These are phyloP conservation scores for Xerocomus brunneocitrinus DNA, from an alignment of 768 basidiomycete species.

Conservation along the genomic window DNA sequence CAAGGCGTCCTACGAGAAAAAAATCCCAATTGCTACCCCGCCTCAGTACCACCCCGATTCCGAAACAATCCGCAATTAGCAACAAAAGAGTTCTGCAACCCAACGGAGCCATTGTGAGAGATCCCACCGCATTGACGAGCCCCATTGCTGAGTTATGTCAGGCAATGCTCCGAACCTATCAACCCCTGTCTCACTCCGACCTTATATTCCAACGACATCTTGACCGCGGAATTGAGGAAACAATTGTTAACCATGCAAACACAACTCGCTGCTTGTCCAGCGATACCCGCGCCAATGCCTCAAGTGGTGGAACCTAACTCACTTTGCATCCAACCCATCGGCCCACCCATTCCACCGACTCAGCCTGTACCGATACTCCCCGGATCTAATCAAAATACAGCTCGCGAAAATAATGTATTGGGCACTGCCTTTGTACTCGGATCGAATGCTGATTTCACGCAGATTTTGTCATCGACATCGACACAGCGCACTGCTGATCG, in stretches of 20 bases:
- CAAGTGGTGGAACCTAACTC: conserved; percentile 4
- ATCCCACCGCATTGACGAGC: not conserved
- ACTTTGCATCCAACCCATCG: conserved; percentile 4
- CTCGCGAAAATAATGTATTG: conserved; percentile 3
- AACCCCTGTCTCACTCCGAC: conserved; percentile 1
- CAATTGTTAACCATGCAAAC: not conserved
- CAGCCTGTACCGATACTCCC: not conserved
- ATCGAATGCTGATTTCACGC: not conserved
- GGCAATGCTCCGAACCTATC: not conserved
- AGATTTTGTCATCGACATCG: conserved; percentile 6
- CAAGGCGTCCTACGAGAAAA: not conserved
- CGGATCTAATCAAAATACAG: not conserved
- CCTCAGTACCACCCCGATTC: not conserved
- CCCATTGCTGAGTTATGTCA: not conserved
- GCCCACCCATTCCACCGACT: not conserved
- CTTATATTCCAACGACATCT: not conserved
- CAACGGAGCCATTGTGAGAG: conserved; percentile 7
- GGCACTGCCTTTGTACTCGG: not conserved
- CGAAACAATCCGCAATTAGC: not conserved
- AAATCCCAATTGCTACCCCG: not conserved
- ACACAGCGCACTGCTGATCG: not conserved
- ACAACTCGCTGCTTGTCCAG: not conserved
- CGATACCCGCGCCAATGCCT: not conserved
- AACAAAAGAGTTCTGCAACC: not conserved
- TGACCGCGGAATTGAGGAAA: conserved; percentile 5